Conservation (phyloP, 1,284 basidiomycete species). For the Agaricales sp. region DNA sequence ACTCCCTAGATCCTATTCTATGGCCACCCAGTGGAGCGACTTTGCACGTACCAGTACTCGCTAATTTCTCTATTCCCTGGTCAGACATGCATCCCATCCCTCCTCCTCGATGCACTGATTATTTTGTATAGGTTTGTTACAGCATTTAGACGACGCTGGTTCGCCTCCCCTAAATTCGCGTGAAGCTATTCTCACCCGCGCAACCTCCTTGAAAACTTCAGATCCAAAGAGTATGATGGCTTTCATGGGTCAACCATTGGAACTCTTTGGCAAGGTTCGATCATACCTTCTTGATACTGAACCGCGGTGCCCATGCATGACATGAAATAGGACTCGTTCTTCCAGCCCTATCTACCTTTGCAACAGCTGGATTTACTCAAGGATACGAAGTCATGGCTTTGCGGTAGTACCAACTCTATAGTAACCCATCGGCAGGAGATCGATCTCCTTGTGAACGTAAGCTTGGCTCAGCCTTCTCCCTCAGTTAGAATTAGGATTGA, state of each 20-base stretch:
- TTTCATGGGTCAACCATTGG: slow-evolving; percentile 86
- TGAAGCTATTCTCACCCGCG: slow-evolving; percentile 54
- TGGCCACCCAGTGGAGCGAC: slow-evolving; percentile 91
- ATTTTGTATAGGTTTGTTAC: slow-evolving; percentile 54
- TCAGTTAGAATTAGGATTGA: neutral
- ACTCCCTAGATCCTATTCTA: slow-evolving; percentile 82
- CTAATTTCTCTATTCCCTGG: slow-evolving; percentile 79
- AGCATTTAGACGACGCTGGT: slow-evolving; percentile 88
- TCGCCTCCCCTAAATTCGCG: slow-evolving; percentile 75
- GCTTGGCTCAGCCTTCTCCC: slow-evolving; percentile 14
- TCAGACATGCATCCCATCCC: too few relatives aligned
- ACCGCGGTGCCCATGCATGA: too few relatives aligned
- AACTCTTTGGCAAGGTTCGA: slow-evolving; percentile 74
- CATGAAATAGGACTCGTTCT: slow-evolving; percentile 90
- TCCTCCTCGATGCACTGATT: slow-evolving; percentile 1
- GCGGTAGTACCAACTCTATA: slow-evolving; percentile 92
- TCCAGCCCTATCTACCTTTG: slow-evolving; percentile 94
- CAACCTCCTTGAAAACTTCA: slow-evolving; percentile 80
- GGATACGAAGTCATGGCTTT: slow-evolving; percentile 77
- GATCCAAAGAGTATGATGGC: slow-evolving; percentile 87
- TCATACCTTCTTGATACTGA: too few relatives aligned
- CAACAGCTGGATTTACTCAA: slow-evolving; percentile 91
- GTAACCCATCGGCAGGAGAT: slow-evolving; percentile 91
- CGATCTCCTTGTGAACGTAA: slow-evolving; percentile 85
- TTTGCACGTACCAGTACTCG: slow-evolving; percentile 98